Evolutionary conservation across 306 rosid genomes (phyloP).

Genomic region (Ormosia semicastrata): DNA sequence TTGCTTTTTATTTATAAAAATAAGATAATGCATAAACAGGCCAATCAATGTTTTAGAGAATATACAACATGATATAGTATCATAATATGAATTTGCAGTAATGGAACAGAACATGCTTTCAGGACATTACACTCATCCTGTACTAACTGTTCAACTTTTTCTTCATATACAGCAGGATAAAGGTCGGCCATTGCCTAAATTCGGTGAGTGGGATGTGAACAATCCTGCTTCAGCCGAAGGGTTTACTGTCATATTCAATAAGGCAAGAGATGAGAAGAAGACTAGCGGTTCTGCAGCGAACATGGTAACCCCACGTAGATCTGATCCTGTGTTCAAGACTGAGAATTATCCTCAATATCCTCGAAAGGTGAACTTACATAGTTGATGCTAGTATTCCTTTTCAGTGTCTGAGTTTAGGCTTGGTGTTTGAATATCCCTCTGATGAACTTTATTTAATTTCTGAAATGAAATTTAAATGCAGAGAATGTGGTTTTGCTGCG

Average conservation of each 20-base stretch:
- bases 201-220: slow-evolving; percentile 93
- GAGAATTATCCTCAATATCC: slow-evolving; percentile 32
- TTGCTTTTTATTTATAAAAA: neutral
- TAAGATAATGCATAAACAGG: neutral
- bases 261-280: slow-evolving; percentile 89
- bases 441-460: slow-evolving; percentile 7
- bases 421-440: neutral
- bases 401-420: neutral
- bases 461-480: slow-evolving; percentile 43
- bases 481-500: slow-evolving; percentile 89
- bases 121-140: neutral
- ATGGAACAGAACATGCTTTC: neutral
- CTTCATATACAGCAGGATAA: slow-evolving; percentile 47
- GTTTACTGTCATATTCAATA: slow-evolving; percentile 80
- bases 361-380: slow-evolving; percentile 41
- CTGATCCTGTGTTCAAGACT: slow-evolving; percentile 29
- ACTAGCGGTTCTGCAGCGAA: slow-evolving; percentile 30
- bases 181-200: slow-evolving; percentile 73
- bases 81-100: neutral
- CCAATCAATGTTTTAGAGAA: neutral
- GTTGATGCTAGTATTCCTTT: neutral
- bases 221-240: slow-evolving; percentile 91
- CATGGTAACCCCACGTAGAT: slow-evolving; percentile 33
- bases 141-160: neutral
- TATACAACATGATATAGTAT: neutral